phyloP scores from a whole-genome alignment of 306 rosid species.

The Glycine tomentella region DNA sequence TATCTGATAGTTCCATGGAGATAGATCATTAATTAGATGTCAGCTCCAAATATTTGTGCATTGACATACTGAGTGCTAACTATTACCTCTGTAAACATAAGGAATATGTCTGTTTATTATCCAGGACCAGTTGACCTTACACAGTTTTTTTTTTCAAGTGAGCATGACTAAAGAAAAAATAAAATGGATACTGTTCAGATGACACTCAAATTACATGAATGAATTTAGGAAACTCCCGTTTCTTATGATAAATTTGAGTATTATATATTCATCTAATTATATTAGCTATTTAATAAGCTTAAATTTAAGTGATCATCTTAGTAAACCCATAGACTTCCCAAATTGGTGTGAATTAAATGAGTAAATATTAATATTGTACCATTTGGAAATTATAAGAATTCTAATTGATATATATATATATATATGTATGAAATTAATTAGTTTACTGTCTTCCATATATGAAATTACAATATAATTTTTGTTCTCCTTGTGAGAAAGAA shows the following conservation, averaged over 20 bases:
- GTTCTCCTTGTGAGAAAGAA: not conserved
- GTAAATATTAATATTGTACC: not conserved
- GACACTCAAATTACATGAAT: not conserved
- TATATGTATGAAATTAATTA: not conserved
- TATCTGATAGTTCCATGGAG: not conserved
- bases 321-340: not conserved
- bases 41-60: not conserved
- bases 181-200: not conserved
- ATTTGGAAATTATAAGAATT: not conserved
- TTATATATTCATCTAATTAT: no score
- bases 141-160: not conserved
- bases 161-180: not conserved
- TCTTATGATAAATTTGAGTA: no score
- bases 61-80: not conserved
- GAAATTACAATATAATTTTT: no score
- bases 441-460: not conserved
- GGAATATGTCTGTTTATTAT: not conserved
- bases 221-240: not conserved
- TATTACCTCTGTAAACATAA: not conserved
- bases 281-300: not conserved
- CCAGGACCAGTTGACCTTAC: not conserved
- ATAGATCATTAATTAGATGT: not conserved
- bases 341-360: not conserved
- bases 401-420: not conserved
- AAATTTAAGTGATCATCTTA: not conserved